Conservation (phyloP, 2,329 filamentous ascomycete species). For the Alternaria brassicae region DNA sequence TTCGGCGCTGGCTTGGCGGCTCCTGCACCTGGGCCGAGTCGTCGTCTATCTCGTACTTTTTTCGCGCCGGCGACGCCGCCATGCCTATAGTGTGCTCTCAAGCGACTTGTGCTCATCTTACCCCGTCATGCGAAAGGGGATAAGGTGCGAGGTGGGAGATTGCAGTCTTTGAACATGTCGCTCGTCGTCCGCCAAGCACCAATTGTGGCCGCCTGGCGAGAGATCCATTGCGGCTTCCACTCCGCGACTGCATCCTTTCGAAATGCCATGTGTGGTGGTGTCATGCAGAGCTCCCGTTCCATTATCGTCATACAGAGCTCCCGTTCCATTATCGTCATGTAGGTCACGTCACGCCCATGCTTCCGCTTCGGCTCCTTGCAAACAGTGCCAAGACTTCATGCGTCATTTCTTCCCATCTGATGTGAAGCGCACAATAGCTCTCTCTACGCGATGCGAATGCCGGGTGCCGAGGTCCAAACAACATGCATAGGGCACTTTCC, state of each 20-base stretch:
- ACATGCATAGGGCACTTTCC: not conserved
- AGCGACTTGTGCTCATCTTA: conserved; percentile 15
- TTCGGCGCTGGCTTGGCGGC: conserved; percentile 9
- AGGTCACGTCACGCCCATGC: not conserved
- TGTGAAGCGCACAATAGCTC: not conserved
- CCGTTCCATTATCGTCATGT: not conserved
- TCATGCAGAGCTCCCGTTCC: not conserved
- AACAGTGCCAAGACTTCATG: not conserved
- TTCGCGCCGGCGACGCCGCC: conserved; percentile 18
- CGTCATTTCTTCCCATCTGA: not conserved
- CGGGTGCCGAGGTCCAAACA: not conserved
- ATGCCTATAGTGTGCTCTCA: not conserved
- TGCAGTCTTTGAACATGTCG: conserved; percentile 14
- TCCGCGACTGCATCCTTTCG: not conserved
- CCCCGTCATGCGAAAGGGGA: conserved; percentile 18
- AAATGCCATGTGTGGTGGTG: not conserved
- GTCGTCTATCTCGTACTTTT: conserved; percentile 18
- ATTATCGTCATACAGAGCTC: not conserved
- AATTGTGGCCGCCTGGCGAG: not conserved
- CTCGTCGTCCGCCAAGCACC: conserved; percentile 4
- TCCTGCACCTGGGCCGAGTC: conserved; percentile 7
- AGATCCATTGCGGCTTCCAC: conserved; percentile 5
- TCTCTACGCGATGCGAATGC: not conserved
- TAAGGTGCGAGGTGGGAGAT: conserved; percentile 19
- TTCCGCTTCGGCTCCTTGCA: not conserved